Base-by-base conservation (phyloP, 2,329 filamentous ascomycete genomes). In the Xylariaceae sp. region DNA sequence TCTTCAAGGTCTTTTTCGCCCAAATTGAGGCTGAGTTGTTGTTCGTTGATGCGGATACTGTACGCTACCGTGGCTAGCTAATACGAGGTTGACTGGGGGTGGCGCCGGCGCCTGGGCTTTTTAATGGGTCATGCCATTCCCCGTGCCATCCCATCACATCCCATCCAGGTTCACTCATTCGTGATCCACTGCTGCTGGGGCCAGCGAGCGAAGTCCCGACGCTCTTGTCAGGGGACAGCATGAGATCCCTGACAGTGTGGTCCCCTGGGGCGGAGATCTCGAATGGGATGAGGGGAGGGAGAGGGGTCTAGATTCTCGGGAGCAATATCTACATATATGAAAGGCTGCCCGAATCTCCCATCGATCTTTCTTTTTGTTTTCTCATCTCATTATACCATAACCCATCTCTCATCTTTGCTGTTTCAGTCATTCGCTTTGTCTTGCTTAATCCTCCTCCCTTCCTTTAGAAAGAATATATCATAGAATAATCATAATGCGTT, bases 401-500 rank as follows among this genome's bases (percentile, higher is more conserved):
- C 23, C 4, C 37, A 42, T 42, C 44, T n/a, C 6, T 15, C 15
- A n/a, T 47, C 44, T 13, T 47, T 47, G 13, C 15, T 47, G 13
- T 47, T 47, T 47, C 15, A 17, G 44, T 47, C 44, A 17, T 13
- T 42, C 37, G 50, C 42, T 18, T 18, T n/a, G 35, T 39, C 18
- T 48, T 48, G 45, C 45, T 18, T n/a, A n/a, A n/a, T n/a, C n/a
- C 17, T 18, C 4, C 23, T 18, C 4, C 5, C 23, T 5, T 30
- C 23, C 23, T 30, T 5, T 30, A 30, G 23, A 30, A 30, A 30
- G 23, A 30, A 18, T 18, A 18, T 56, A 58, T 61, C 54, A 45
- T 42, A 60, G 23, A 30, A 42, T 42, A 42, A 42, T 42, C 65
- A 70, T 58, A 47, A 71, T 72, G 70, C 70, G 67, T 65, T 65